Evolutionary conservation across 257 asterid genomes (phyloP), one percentile per base, ranked within the genome.

Genomic region (Nicotiana benthamiana): DNA sequence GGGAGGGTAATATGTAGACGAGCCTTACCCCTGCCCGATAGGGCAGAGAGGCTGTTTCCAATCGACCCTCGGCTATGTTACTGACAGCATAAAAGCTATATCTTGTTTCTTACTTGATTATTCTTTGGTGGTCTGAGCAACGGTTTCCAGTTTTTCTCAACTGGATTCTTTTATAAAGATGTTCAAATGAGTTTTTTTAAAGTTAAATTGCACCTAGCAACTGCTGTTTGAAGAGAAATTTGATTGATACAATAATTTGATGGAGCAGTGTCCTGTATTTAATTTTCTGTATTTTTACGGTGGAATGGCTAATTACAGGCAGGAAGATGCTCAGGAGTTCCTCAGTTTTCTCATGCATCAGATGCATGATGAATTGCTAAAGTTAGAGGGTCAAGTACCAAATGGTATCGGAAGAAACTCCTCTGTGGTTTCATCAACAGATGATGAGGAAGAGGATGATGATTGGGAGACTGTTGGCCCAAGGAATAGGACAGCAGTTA

Each of bases 301-400:
- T 64, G 59, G 82, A 48, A 65, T 79, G 81, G 80, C 77, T 72
- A 72, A 82, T 78, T n/a, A 65, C 90, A 93, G 97, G 88, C 97
- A 93, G 87, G 97, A 93, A 87, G 97, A 93, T 89, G 97, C 96
- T 54, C 97, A 93, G 86, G 97, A 93, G 89, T 93, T 93, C 87
- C 87, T 93, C 48, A 91, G 97, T 83, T 93, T 90, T 86, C 85
- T 93, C 83, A 91, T 93, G 97, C 92, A 93, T 87, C 97, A 91
- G 87, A 90, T 93, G 97, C 97, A 93, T 83, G 97, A 93, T 84
- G 97, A 93, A 85, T 88, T 93, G 90, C 95, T 91, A 53, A 91
- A 91, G 82, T 89, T 91, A 83, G 93, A 90, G 11, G 95, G 93
- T n/a, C 87, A 80, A 78, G 63, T 87, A 78, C 83, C 89, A 60